These are phyloP conservation scores for Centrapalus pauciflorus DNA, from an alignment of 129 eudicot genomes.

Conservation along the genomic window DNA sequence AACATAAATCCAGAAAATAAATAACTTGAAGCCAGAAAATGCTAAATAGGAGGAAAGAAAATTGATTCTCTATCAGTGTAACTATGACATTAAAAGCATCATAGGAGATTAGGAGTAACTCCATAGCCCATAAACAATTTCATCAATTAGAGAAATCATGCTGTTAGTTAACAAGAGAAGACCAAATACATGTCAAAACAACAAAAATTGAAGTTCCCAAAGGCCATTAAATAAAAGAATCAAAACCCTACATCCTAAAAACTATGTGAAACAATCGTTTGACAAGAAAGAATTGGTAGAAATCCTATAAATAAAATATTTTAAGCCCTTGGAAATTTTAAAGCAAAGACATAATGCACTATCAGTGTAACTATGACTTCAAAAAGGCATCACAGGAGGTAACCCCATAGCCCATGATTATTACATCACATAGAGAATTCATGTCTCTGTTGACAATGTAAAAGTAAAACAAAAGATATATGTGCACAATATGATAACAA, in stretches of 20 bases:
- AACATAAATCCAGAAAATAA: not conserved
- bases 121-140: slow-evolving; percentile 16
- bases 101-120: slow-evolving; percentile 40
- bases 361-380: slow-evolving; percentile 44
- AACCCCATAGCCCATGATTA: not conserved
- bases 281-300: not conserved
- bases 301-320: not conserved
- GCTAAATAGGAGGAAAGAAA: not conserved
- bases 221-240: not conserved
- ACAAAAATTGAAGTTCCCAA: not conserved
- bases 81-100: slow-evolving; percentile 46
- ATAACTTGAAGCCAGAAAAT: not conserved
- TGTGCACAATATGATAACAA: not conserved
- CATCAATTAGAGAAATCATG: slow-evolving; percentile 11
- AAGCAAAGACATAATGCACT: slow-evolving; percentile 6
- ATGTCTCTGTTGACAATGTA: not conserved
- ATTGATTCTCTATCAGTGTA: slow-evolving; percentile 38
- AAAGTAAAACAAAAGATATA: not conserved
- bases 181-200: not conserved
- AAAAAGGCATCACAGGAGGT: slow-evolving; percentile 25
- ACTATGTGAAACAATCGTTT: not conserved
- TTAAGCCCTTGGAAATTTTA: not conserved
- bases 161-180: not conserved
- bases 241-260: not conserved
- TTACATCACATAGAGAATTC: slow-evolving; percentile 44